These are phyloP conservation scores for Flaveria sonorensis DNA, from an alignment of 129 eudicot species.

Conservation along the genomic window DNA sequence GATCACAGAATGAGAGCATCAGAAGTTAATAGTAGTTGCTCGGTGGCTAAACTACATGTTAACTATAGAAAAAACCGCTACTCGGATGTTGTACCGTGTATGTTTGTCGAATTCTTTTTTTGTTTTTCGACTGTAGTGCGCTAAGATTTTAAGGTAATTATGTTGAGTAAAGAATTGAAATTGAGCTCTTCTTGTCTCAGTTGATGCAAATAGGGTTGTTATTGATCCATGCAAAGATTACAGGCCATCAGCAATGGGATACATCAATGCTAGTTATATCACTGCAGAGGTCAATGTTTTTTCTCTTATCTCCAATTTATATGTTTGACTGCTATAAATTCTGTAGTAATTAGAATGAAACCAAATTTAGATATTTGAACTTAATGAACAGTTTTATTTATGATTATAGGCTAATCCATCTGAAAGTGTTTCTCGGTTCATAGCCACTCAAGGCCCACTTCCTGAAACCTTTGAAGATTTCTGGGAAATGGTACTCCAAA, in stretches of 20 bases:
- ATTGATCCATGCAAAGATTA: conserved; percentile 76
- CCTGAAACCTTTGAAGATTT: conserved; percentile 91
- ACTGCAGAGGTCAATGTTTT: conserved; percentile 37
- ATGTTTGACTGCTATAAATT: conserved; percentile 10
- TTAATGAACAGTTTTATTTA: conserved; percentile 15
- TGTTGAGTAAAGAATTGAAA: background rate
- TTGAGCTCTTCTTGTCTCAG: conserved; percentile 49
- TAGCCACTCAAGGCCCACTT: conserved; percentile 98
- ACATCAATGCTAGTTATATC: conserved; percentile 86
- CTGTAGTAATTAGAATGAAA: conserved; percentile 2
- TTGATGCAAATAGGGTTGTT: conserved; percentile 80
- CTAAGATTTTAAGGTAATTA: background rate
- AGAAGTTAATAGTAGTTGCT: conserved; percentile 62
- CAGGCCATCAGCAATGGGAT: conserved; percentile 77
- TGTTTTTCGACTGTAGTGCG: background rate
- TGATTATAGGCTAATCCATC: conserved; percentile 62
- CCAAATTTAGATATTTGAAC: background rate
- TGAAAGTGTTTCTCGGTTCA: conserved; percentile 78
- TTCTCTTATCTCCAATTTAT: background rate
- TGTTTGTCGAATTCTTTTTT: conserved; percentile 22
- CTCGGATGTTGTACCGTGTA: conserved; percentile 86
- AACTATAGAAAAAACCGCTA: conserved; percentile 81
- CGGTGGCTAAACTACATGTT: conserved; percentile 63
- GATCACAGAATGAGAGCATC: conserved; percentile 61
- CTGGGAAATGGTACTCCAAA: conserved; percentile 96